Conservation (phyloP, 2,329 filamentous ascomycete species). For the Diplodia corticola region DNA sequence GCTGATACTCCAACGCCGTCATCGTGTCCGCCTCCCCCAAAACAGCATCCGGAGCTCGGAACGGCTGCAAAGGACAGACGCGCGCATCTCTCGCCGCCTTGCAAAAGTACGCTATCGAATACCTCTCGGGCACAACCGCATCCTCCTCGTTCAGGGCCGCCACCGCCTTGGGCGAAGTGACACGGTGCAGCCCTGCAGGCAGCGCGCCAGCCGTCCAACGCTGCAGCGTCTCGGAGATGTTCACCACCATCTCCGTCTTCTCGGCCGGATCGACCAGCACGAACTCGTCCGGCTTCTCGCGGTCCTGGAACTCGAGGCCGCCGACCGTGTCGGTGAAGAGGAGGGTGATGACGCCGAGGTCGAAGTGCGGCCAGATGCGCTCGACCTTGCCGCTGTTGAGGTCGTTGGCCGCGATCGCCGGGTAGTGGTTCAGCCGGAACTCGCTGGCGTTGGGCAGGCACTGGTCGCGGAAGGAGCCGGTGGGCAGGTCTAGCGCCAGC, state of each 20-base stretch:
- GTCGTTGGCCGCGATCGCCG: conserved; percentile 31
- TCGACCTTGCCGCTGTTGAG: conserved; percentile 31
- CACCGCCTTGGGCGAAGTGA: no score
- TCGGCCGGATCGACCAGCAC: conserved; percentile 33
- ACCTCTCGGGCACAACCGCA: no score
- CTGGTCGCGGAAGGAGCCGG: conserved; percentile 25
- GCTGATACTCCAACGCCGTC: no score
- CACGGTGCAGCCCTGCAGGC: no score
- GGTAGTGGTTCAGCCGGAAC: conserved; percentile 43
- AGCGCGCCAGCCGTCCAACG: conserved; percentile 32
- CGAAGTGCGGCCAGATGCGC: conserved; percentile 46
- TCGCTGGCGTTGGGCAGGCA: conserved; percentile 33
- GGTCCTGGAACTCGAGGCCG: conserved; percentile 43
- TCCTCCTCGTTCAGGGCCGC: no score
- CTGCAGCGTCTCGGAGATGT: conserved; percentile 37
- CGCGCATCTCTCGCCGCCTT: no score
- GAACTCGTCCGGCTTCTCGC: conserved; percentile 31
- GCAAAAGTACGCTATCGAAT: no score
- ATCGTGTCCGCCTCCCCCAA: no score
- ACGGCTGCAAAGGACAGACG: no score
- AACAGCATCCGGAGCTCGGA: no score
- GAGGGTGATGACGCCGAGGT: conserved; percentile 45
- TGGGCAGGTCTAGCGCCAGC: conserved; percentile 29
- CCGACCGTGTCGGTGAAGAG: conserved; percentile 46
- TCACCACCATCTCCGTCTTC: conserved; percentile 36